These are phyloP conservation scores for Didymella segeticola DNA, from an alignment of 2,329 filamentous ascomycete genomes.

Conservation along the genomic window DNA sequence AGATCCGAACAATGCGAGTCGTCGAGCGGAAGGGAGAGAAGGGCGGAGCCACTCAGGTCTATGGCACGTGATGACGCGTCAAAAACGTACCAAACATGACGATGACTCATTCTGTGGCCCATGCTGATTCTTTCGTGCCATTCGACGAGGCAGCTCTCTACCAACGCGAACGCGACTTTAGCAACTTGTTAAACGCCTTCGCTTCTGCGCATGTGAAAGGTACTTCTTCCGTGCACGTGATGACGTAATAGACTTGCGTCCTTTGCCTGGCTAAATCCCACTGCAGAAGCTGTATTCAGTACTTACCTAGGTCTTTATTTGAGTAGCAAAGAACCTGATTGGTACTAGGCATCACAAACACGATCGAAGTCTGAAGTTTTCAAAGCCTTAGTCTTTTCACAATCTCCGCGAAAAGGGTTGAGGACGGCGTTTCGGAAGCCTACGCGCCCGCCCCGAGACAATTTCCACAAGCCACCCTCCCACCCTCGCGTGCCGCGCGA, in stretches of 20 bases:
- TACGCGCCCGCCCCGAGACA: not conserved
- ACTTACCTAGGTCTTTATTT: not conserved
- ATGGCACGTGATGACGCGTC: constrained; percentile 2
- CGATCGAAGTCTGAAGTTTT: not conserved
- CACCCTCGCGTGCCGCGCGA: constrained; percentile 26
- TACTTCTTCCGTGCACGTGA: not conserved
- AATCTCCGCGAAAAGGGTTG: no score
- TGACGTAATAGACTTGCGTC: constrained; percentile 8
- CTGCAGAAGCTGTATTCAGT: not conserved
- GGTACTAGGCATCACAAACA: not conserved
- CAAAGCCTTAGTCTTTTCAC: not conserved
- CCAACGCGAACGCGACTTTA: not conserved
- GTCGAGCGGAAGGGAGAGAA: not conserved
- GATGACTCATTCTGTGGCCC: no score
- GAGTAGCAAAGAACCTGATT: not conserved
- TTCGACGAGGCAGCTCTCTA: no score
- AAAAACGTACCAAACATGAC: no score
- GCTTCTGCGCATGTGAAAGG: not conserved
- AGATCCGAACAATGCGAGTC: not conserved
- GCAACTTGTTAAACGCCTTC: not conserved
- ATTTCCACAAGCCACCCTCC: constrained; percentile 2
- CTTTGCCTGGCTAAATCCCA: not conserved
- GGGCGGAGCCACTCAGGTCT: not conserved
- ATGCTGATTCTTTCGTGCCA: no score
- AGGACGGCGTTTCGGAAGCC: not conserved